A percentile compares a stretch with the other conserved stretches of the same genome.
These are phyloP conservation scores for Biscogniauxia sp. DNA, from an alignment of 2,329 filamentous ascomycete species.

Conservation along the genomic window DNA sequence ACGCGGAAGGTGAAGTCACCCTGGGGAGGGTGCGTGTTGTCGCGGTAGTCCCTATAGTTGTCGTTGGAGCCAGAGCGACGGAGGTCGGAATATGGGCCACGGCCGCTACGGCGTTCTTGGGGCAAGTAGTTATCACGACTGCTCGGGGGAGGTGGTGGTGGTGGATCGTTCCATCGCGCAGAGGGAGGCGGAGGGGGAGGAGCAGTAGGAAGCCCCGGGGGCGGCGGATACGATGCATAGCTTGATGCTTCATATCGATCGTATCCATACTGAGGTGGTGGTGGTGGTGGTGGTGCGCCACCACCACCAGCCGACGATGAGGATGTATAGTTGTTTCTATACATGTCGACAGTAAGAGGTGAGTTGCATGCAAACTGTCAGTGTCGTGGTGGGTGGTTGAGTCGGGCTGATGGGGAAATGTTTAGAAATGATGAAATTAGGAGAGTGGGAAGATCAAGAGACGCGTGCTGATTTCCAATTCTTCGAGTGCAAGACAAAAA, in stretches of 20 bases:
- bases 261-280: background rate
- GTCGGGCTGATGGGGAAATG: background rate
- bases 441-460: background rate
- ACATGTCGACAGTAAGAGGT: background rate
- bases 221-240: background rate
- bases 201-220: too few relatives aligned
- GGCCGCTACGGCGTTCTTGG: background rate
- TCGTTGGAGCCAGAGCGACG: background rate
- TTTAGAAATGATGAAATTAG: background rate
- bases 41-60: slow-evolving; percentile 10
- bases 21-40: slow-evolving; percentile 37
- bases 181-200: background rate
- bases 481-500: background rate
- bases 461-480: background rate
- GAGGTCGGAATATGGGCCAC: background rate
- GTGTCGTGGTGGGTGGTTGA: background rate
- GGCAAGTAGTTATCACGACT: background rate
- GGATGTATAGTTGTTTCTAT: background rate
- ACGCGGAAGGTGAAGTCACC: slow-evolving; percentile 57
- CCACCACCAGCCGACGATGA: background rate
- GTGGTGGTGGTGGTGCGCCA: too few relatives aligned
- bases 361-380: background rate
- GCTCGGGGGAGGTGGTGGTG: too few relatives aligned
- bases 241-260: background rate
- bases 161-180: background rate